Evolutionary conservation across 176 grass and related monocot species (phyloP).

Genomic region (Tillandsia fasciculata): DNA sequence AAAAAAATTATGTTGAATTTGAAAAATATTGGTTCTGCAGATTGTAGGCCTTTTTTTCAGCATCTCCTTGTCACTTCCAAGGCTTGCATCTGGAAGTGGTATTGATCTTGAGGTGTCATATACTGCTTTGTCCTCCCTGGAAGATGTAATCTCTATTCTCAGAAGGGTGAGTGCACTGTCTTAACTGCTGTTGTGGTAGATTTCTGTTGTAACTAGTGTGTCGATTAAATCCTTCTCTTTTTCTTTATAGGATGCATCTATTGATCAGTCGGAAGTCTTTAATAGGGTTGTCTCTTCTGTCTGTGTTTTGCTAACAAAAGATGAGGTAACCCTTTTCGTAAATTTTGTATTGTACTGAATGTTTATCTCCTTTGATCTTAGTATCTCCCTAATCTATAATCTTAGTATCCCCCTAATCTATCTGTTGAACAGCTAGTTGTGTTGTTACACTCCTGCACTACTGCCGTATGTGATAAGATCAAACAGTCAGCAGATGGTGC

Average conservation of each 20-base stretch:
- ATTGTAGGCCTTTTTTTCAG: constrained; percentile 87
- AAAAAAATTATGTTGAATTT: neutral
- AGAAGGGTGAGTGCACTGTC: constrained; percentile 58
- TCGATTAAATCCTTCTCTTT: constrained; percentile 8
- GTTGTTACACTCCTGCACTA: constrained; percentile 67
- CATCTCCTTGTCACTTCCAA: constrained; percentile 89
- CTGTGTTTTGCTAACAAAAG: constrained; percentile 77
- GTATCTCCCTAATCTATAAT: constrained; percentile 14
- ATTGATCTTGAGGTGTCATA: constrained; percentile 92
- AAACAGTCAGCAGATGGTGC: constrained; percentile 97
- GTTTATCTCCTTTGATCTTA: constrained; percentile 5
- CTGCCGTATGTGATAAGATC: constrained; percentile 79
- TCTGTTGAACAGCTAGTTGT: constrained; percentile 57
- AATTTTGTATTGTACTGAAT: constrained; percentile 3
- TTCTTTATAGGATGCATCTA: constrained; percentile 58
- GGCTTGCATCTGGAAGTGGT: constrained; percentile 51
- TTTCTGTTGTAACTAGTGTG: constrained; percentile 21
- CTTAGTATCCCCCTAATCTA: constrained; percentile 13
- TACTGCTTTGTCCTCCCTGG: constrained; percentile 74
- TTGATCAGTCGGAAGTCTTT: constrained; percentile 87
- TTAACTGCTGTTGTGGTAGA: constrained; percentile 24
- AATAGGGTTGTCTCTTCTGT: constrained; percentile 75
- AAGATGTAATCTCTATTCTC: constrained; percentile 81
- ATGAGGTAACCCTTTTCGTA: constrained; percentile 49
- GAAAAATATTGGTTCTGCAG: constrained; percentile 20